These are phyloP conservation scores for Hordeum pubiflorum DNA, from an alignment of 202 grass and related monocot species.

Conservation along the genomic window DNA sequence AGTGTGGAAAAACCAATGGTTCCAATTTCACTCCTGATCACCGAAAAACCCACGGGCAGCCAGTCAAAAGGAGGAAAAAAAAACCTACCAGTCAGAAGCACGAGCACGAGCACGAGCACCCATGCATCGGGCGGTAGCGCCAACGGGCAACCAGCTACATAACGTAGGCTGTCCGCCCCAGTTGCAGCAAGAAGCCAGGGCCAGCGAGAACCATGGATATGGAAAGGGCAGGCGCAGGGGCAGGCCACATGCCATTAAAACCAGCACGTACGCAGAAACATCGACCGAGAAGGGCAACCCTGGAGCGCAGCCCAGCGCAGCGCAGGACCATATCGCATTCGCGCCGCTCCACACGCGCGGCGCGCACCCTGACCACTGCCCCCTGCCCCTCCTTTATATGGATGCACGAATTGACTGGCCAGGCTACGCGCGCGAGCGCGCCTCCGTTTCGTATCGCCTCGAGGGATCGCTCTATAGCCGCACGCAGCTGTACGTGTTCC, in stretches of 20 bases:
- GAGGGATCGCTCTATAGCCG: not conserved
- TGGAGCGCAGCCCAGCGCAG: not conserved
- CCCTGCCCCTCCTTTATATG: slow-evolving; percentile 22
- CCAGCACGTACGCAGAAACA: not conserved
- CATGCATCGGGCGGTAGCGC: not conserved
- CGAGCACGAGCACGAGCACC: not conserved
- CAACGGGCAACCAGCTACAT: slow-evolving; percentile 16
- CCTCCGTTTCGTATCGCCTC: no score
- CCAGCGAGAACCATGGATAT: not conserved
- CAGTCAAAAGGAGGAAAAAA: not conserved
- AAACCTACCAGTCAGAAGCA: not conserved
- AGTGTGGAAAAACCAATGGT: no score
- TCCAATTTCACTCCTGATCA: no score
- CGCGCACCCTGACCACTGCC: not conserved
- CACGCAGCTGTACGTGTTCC: not conserved
- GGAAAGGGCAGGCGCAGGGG: slow-evolving; percentile 1
- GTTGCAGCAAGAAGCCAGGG: slow-evolving; percentile 24
- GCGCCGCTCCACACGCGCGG: no score
- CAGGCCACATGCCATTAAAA: slow-evolving; percentile 18
- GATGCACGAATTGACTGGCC: not conserved
- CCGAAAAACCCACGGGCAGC: not conserved
- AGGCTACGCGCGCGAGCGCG: no score
- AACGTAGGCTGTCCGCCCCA: not conserved
- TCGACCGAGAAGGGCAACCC: slow-evolving; percentile 40
- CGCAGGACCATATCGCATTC: not conserved